phyloP scores from a whole-genome alignment of 495 filamentous ascomycete species.

The Peziza echinospora region DNA sequence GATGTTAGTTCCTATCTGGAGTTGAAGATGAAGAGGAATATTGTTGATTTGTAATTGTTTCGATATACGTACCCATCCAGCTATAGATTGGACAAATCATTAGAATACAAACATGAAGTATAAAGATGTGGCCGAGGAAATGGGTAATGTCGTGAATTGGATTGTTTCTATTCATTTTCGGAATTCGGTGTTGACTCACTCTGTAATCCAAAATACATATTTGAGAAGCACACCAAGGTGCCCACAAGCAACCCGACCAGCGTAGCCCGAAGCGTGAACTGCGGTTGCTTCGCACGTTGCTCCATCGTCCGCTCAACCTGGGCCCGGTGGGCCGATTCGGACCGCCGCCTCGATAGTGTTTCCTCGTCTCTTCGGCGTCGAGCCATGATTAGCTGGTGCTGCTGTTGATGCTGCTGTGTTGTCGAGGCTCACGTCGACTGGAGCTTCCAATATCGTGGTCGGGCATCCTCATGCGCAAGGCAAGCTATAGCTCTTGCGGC shows the following conservation, averaged over 20 bases:
- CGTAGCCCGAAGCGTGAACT: conserved; percentile 70
- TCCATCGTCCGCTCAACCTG: background rate
- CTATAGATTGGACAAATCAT: no score
- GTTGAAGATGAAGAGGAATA: conserved; percentile 9
- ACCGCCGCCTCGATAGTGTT: background rate
- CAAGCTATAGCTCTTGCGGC: no score
- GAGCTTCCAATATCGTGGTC: no score
- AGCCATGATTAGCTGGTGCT: background rate
- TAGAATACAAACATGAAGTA: no score
- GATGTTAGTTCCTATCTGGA: background rate
- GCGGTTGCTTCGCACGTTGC: conserved; percentile 10
- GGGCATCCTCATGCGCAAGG: no score
- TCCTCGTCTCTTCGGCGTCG: background rate
- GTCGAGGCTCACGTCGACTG: no score
- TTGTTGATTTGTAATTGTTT: no score
- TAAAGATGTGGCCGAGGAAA: no score
- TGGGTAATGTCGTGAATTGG: no score
- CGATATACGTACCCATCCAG: conserved; percentile 78
- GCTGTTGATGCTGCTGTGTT: no score
- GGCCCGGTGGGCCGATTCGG: background rate
- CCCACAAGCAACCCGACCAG: conserved; percentile 66
- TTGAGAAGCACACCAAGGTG: conserved; percentile 76
- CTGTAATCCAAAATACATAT: conserved; percentile 95
- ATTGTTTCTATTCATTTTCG: no score
- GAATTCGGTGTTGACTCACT: conserved; percentile 26